Evolutionary conservation across 495 filamentous ascomycete genomes (phyloP).

Genomic region (Daldinia caldariorum): DNA sequence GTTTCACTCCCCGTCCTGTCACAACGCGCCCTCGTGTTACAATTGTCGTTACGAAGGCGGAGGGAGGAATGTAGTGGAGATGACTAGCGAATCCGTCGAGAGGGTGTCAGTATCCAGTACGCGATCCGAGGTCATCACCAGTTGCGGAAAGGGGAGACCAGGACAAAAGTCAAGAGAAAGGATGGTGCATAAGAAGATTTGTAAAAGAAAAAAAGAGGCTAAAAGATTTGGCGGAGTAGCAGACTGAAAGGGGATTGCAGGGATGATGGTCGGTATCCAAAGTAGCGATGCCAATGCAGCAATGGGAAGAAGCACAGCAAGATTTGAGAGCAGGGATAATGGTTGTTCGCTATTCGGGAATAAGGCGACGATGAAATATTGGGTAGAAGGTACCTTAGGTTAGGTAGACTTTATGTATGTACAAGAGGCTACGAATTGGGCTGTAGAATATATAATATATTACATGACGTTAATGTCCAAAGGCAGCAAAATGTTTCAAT

Average conservation of each 20-base stretch:
- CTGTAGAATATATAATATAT: not conserved
- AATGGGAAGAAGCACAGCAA: constrained; percentile 12
- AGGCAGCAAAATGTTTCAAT: not conserved
- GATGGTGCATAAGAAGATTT: not conserved
- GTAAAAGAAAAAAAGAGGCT: constrained; percentile 2
- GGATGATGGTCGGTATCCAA: constrained; percentile 24
- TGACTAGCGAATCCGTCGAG: not conserved
- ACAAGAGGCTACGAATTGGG: not conserved
- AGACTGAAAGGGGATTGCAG: constrained; percentile 13
- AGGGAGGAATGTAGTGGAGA: constrained; percentile 1
- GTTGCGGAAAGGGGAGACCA: constrained; percentile 9
- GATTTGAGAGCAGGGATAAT: constrained; percentile 10
- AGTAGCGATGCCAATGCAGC: constrained; percentile 8
- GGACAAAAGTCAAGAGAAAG: constrained; percentile 2
- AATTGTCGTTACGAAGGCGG: constrained; percentile 15
- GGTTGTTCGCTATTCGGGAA: constrained; percentile 32
- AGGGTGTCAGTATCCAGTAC: constrained; percentile 6
- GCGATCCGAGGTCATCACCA: constrained; percentile 21
- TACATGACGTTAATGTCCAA: not conserved
- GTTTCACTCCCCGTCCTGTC: constrained; percentile 4
- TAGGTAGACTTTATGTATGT: not conserved
- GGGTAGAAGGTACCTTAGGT: not conserved
- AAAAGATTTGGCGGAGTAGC: constrained; percentile 17
- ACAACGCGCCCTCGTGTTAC: constrained; percentile 6
- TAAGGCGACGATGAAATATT: constrained; percentile 8